Percentiles rank a stretch among this genome's conserved stretches.
phyloP scores from a whole-genome alignment of 345 rosid species.

The Erysimum cheiranthoides region DNA sequence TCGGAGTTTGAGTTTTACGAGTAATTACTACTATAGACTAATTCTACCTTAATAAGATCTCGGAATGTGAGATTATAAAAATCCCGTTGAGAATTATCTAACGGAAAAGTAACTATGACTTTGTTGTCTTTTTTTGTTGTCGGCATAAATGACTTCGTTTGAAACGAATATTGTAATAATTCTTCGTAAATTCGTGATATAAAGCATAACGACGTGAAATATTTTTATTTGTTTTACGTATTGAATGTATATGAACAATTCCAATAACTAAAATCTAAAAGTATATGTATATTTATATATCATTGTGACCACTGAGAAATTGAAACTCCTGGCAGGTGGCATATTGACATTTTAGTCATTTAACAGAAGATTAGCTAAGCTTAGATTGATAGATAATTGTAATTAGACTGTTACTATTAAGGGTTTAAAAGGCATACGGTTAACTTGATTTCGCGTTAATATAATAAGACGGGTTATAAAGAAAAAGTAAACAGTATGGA shows the following conservation, averaged over 20 bases:
- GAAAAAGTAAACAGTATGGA: not conserved
- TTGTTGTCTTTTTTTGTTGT: conserved; percentile 27
- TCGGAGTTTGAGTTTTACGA: not conserved
- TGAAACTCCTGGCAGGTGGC: conserved; percentile 9
- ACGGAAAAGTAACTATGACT: not conserved
- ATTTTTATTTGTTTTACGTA: not conserved
- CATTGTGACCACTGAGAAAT: not conserved
- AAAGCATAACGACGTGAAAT: not conserved
- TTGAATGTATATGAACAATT: conserved; percentile 1
- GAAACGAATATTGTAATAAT: conserved; percentile 19
- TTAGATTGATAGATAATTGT: not conserved
- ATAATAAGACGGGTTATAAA: too few relatives aligned
- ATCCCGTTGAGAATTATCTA: not conserved
- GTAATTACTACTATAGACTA: not conserved
- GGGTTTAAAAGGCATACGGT: too few relatives aligned
- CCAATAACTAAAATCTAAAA: conserved; percentile 13
- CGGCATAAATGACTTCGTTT: conserved; percentile 30
- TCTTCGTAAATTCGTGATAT: not conserved
- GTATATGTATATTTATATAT: not conserved
- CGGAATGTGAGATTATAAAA: not conserved
- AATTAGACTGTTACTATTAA: not conserved
- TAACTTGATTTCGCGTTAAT: too few relatives aligned
- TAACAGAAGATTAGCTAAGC: not conserved
- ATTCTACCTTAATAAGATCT: not conserved
- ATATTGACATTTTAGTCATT: not conserved